Base-by-base conservation (phyloP, 192 early-diverging fungal genomes). In the Coemansia sp. region DNA sequence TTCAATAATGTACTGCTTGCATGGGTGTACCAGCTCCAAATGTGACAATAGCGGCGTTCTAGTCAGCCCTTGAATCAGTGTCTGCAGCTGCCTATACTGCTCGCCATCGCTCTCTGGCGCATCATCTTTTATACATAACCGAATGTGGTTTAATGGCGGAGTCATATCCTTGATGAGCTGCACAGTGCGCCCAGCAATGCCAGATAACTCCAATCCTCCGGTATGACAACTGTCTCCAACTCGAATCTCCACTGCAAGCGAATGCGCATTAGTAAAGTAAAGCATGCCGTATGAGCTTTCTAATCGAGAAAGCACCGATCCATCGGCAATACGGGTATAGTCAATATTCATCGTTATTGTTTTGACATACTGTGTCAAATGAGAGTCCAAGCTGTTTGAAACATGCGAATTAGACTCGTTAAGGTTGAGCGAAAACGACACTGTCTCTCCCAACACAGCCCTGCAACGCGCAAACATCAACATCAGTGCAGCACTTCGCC, bases 331-430 rank as follows among this genome's bases (percentile, higher is more conserved):
- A 15, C 53, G 17, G 4, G 11, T 7, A 19, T 56, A 56, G 12
- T 56, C 53, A 19, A 56, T 31, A 17, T 11, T 37, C 14, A 28
- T 28, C 5, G 25, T 31, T 26, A 56, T 56, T 31, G 53, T 56
- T 56, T 56, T 56, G 2, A 56, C 53, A 56, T 56, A 56, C 5
- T 14, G 23, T n/a, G 53, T 10, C 14, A 56, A n/a, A 56, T 56
- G n/a, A 11, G 53, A 20, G 12, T 22, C 53, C 26, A 56, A 28
- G 53, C 53, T 31, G 53, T 56, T 56, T 25, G 28, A n/a, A 12
- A 56, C 37, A 4, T 15, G 53, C 10, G 53, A 28, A n/a, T 21
- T 37, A 28, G 25, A 31, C 7, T 56, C 31, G 26, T 56, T 56
- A 14, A 56, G 14, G 22, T 34, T 56, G 53, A 56, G 31, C 5